Evolutionary conservation across 176 grass and related monocot species (phyloP).

Genomic region (Carex cristatella): DNA sequence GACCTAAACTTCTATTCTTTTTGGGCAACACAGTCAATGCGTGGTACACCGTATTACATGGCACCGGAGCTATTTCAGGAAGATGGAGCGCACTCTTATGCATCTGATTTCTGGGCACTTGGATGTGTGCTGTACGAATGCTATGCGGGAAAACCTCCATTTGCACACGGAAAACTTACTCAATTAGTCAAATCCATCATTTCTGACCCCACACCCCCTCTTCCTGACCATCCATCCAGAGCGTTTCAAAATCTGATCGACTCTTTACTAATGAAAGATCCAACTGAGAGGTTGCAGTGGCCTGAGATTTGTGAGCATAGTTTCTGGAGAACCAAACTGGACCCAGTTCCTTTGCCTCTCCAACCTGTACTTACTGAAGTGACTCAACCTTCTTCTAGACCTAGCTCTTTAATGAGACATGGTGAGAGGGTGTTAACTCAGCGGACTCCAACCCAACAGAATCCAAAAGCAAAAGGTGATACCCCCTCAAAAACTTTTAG

Average conservation of each 20-base stretch:
- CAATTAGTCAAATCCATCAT: slow-evolving; percentile 90
- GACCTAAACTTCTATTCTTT: slow-evolving; percentile 27
- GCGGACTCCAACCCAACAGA: slow-evolving; percentile 51
- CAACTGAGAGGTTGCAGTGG: slow-evolving; percentile 93
- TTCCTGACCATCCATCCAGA: slow-evolving; percentile 71
- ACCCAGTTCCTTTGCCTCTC: slow-evolving; percentile 50
- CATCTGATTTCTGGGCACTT: slow-evolving; percentile 98
- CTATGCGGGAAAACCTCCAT: slow-evolving; percentile 76
- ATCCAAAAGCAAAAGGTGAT: slow-evolving; percentile 50
- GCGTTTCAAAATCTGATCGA: slow-evolving; percentile 85
- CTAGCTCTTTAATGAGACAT: slow-evolving; percentile 60
- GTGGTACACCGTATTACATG: slow-evolving; percentile 96
- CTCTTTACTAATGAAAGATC: slow-evolving; percentile 85
- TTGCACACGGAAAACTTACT: slow-evolving; percentile 69
- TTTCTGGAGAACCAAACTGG: slow-evolving; percentile 72
- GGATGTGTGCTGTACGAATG: slow-evolving; percentile 96
- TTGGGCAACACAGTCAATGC: slow-evolving; percentile 71
- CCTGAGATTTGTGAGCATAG: slow-evolving; percentile 83
- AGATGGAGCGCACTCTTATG: slow-evolving; percentile 88
- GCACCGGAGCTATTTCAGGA: slow-evolving; percentile 94
- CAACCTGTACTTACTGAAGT: slow-evolving; percentile 69
- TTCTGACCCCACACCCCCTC: slow-evolving; percentile 66
- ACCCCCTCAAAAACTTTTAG: slow-evolving; percentile 45
- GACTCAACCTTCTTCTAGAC: slow-evolving; percentile 48
- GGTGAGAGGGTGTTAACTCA: slow-evolving; percentile 59